Evolutionary conservation across 1,139 yeast species (phyloP), one percentile per base, ranked within the genome.

Genomic region (Nakaseomyces kungkrabaensis): DNA sequence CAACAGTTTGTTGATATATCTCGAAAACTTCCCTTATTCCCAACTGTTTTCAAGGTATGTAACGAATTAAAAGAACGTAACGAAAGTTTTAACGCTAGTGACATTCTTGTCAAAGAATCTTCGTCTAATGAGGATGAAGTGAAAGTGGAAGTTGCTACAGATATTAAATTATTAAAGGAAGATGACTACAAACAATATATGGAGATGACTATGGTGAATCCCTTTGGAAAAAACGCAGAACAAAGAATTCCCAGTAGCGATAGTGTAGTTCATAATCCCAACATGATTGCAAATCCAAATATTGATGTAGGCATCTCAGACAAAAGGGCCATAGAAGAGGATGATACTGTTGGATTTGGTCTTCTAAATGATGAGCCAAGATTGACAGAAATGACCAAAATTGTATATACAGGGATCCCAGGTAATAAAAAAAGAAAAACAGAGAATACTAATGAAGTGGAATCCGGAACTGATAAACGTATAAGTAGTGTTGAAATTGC

Each of bases 121-220:
- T 50, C 32, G 13, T 11, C 37, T 24, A 29, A 26, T 5, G 46
- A 29, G 38, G 38, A 36, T 10, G 38, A 10, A 36, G 46, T 38
- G 13, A 46, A 53, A 46, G 22, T 54, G 48, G 46, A 53, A 55
- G 4, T 51, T 54, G 45, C 54, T 55, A 45, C 50, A 10, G 37
- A 53, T 53, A 13, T 32, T 1, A 52, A 57, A 11, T 56, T 55
- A 13, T 59, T 60, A 43, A 53, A 52, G 8, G 61, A 56, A 37
- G 55, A 48, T 24, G 34, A 49, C 4, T 36, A 62, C 24, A 56
- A 57, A 37, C 58, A 51, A 8, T 56, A 58, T 27, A 53, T 62
- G 47, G 72, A 70, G 43, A 69, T 70, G 68, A 69, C 74, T 0
- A 70, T 69, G 73, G 69, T 70, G 17, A 69, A 69, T 41, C 72